A percentile compares a stretch with the other conserved stretches of the same genome.
These are phyloP conservation scores for Acer negundo DNA, from an alignment of 345 rosid species.

Conservation along the genomic window DNA sequence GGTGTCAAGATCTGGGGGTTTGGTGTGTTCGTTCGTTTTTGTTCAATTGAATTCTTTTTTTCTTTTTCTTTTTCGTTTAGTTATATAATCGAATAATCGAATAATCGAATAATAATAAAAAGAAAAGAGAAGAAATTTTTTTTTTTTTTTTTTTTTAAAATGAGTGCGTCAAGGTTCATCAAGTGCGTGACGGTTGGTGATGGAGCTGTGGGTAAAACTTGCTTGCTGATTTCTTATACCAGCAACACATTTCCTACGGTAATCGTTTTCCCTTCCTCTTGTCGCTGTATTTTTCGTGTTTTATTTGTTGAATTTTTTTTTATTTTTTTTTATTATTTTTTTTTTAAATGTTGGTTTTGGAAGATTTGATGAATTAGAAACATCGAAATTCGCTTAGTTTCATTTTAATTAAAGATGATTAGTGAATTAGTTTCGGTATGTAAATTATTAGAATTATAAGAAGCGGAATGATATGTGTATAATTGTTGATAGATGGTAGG, in stretches of 20 bases:
- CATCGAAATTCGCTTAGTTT: conserved; percentile 1
- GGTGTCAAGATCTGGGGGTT: conserved; percentile 42
- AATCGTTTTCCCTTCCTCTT: conserved; percentile 5
- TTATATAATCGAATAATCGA: neutral
- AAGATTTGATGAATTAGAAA: neutral
- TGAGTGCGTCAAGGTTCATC: conserved; percentile 87
- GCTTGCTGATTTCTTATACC: conserved; percentile 84
- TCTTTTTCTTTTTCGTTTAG: conserved; percentile 13
- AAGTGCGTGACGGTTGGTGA: conserved; percentile 92
- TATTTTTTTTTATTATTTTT: too few relatives aligned
- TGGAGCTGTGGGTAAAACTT: conserved; percentile 88
- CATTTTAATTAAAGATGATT: neutral
- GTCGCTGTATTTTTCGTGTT: neutral
- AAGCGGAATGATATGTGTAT: neutral
- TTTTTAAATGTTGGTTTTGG: neutral
- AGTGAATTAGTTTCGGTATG: neutral
- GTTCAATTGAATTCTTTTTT: neutral
- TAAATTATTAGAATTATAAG: neutral
- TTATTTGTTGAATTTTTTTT: neutral
- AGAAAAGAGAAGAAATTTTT: neutral
- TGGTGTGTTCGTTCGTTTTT: neutral
- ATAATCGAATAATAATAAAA: neutral
- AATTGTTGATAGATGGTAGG: neutral
- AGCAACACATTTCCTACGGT: conserved; percentile 89
- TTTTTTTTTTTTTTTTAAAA: too few relatives aligned